These are phyloP conservation scores for Aspergillus conjunctus DNA, from an alignment of 495 filamentous ascomycete genomes.

Conservation along the genomic window DNA sequence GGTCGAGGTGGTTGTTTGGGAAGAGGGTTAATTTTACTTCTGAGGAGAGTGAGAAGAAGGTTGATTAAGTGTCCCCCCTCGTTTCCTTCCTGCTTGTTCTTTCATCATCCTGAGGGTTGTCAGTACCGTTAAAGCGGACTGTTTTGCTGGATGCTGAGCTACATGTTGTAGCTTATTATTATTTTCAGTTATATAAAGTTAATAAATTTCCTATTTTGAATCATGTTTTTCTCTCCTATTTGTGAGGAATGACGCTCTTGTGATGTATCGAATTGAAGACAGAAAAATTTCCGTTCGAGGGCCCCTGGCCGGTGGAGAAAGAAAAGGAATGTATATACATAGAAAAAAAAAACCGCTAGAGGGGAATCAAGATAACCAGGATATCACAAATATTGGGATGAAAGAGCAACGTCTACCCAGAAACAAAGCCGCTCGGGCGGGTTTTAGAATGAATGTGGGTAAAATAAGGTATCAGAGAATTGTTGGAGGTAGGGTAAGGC, in stretches of 20 bases:
- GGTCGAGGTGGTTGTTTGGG: constrained; percentile 58
- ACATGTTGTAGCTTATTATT: neutral
- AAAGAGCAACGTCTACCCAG: neutral
- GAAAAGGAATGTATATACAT: neutral
- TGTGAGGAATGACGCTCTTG: neutral
- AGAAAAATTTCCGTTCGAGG: neutral
- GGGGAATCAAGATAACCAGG: constrained; percentile 2
- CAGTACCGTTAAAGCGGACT: neutral
- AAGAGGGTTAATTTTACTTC: constrained; percentile 62
- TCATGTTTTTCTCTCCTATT: too few species aligned
- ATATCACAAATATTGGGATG: neutral
- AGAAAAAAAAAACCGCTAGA: neutral
- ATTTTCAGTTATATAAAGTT: neutral
- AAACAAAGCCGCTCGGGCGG: neutral
- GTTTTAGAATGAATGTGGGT: neutral
- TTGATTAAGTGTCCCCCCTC: constrained; percentile 14
- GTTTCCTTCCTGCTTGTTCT: constrained; percentile 1
- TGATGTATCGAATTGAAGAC: neutral
- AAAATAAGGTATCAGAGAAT: neutral
- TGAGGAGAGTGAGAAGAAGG: constrained; percentile 34
- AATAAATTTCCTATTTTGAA: neutral
- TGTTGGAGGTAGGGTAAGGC: neutral
- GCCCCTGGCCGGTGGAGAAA: neutral
- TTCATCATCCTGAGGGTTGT: neutral
- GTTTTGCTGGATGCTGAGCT: neutral